Percentiles rank a stretch among this genome's conserved stretches.
phyloP scores from a whole-genome alignment of 1,139 yeast genomes.

The Scheffersomyces illinoinensis region DNA sequence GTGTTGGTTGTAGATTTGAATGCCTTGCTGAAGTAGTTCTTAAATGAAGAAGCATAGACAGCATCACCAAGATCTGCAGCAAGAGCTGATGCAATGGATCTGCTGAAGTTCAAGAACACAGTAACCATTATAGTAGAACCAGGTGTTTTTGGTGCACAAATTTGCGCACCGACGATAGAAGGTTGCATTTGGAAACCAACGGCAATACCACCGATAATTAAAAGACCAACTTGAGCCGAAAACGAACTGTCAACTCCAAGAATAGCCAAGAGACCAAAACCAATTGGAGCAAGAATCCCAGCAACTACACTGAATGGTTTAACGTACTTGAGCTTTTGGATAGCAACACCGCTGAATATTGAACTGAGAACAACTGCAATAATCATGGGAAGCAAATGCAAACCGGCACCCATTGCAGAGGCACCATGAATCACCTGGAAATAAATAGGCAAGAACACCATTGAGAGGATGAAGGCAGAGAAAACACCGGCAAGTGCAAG shows the following conservation, averaged over 20 bases:
- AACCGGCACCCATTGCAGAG: slow-evolving; percentile 39
- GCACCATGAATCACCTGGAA: slow-evolving; percentile 38
- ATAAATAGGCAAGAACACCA: slow-evolving; percentile 23
- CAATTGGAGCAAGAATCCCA: slow-evolving; percentile 29
- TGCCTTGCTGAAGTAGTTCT: slow-evolving; percentile 18
- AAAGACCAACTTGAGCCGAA: slow-evolving; percentile 34
- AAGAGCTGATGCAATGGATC: slow-evolving; percentile 34
- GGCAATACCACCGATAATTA: slow-evolving; percentile 33
- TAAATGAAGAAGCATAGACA: slow-evolving; percentile 31
- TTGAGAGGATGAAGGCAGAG: slow-evolving; percentile 7
- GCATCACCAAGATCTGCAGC: slow-evolving; percentile 36
- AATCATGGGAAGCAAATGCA: slow-evolving; percentile 37
- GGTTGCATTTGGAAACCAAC: slow-evolving; percentile 34
- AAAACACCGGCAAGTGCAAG: slow-evolving; percentile 7
- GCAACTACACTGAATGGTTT: slow-evolving; percentile 33
- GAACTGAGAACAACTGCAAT: slow-evolving; percentile 36
- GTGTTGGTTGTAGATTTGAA: slow-evolving; percentile 36
- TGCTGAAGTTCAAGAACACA: slow-evolving; percentile 29
- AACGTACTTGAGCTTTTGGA: slow-evolving; percentile 30
- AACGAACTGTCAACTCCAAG: slow-evolving; percentile 30
- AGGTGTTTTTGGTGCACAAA: slow-evolving; percentile 36
- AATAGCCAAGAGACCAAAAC: slow-evolving; percentile 34
- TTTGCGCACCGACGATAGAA: slow-evolving; percentile 28
- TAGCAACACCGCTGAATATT: slow-evolving; percentile 26
- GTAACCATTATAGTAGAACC: slow-evolving; percentile 41